phyloP scores from a whole-genome alignment of 1,284 basidiomycete species.

The Schizophyllum commune region DNA sequence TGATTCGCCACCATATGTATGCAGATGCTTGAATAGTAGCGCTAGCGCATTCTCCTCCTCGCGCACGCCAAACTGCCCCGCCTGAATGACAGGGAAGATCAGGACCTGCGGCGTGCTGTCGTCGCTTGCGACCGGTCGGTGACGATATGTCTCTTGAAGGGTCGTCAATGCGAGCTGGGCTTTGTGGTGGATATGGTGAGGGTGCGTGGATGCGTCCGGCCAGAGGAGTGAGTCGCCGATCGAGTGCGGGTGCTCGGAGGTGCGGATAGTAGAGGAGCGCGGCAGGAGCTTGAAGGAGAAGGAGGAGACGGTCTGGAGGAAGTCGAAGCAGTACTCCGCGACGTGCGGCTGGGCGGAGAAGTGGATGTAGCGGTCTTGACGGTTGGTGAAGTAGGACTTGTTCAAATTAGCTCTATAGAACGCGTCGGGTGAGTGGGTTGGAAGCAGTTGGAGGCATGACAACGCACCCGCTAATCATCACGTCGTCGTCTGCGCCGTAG shows the following conservation, averaged over 20 bases:
- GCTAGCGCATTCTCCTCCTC: conserved; percentile 72
- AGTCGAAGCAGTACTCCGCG: conserved; percentile 78
- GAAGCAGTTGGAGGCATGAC: too few relatives aligned
- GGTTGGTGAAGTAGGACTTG: conserved; percentile 89
- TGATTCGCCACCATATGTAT: conserved; percentile 9
- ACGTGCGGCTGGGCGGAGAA: conserved; percentile 58
- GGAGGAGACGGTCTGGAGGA: conserved; percentile 60
- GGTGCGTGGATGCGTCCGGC: conserved; percentile 47
- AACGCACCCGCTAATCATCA: conserved; percentile 91
- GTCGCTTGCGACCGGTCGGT: conserved; percentile 10
- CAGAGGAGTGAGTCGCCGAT: conserved; percentile 42
- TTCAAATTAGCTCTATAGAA: too few relatives aligned
- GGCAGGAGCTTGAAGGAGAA: conserved; percentile 71
- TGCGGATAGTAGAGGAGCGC: conserved; percentile 8
- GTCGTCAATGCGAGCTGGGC: conserved; percentile 37
- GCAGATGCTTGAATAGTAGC: conserved; percentile 46
- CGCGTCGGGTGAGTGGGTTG: too few relatives aligned
- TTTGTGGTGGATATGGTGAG: conserved; percentile 51
- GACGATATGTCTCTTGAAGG: conserved; percentile 39
- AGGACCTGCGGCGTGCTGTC: conserved; percentile 36
- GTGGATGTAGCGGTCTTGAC: conserved; percentile 90
- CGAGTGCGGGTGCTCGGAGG: conserved; percentile 17
- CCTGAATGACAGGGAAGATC: conserved; percentile 79
- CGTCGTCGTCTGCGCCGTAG: conserved; percentile 88
- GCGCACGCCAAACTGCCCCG: conserved; percentile 73